Evolutionary conservation across 352 stramenopile genomes (phyloP), one percentile per base, ranked within the genome.

Genomic region (Phytophthora kernoviae): DNA sequence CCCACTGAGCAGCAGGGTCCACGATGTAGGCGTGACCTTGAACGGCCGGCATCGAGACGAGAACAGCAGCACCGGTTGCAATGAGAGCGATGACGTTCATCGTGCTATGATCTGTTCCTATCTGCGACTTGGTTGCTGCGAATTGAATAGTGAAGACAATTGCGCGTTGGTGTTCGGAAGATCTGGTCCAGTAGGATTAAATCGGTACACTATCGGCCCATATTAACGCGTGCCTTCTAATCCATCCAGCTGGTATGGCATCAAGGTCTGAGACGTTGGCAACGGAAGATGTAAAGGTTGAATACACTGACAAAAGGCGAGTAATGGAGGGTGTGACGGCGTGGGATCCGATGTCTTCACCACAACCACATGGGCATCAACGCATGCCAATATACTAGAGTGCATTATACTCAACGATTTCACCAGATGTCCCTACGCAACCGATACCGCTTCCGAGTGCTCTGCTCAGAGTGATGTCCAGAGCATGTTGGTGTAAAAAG

Each of bases 1-100:
- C 50, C 68, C 65, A 84, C 33, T 61, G 44, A 30, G 65, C 54
- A 2, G 57, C 73, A 3, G 80, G 77, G 14, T 86, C 62, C 17
- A 79, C 60, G 41, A 87, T 77, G 64, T 87, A 76, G 34, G 40
- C 61, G 53, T 76, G 68, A 9, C 68, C 68, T 3, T 64, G 43
- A 10, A 63, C 68, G 4, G 48, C 11, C 0, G 51, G 55, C 20
- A 61, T 37, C 11, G 49, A 78, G 1, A 46, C 46, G 21, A 77
- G 37, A 11, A 67, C 26, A 30, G 46, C 54, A 17, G 57, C 65
- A 43, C 67, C 61, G 17, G 57, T 53, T 5, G 68, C 59, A 27
- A 78, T 59, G 36, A 75, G 41, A 48, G 57, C 39, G 22, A 70
- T 2, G 17, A 68, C 46, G 22, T 79, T 51, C 65, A 79, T 79